Percentiles rank a stretch among this genome's conserved stretches.
These are phyloP conservation scores for Pseudopithomyces chartarum DNA, from an alignment of 2,329 filamentous ascomycete genomes.

Conservation along the genomic window DNA sequence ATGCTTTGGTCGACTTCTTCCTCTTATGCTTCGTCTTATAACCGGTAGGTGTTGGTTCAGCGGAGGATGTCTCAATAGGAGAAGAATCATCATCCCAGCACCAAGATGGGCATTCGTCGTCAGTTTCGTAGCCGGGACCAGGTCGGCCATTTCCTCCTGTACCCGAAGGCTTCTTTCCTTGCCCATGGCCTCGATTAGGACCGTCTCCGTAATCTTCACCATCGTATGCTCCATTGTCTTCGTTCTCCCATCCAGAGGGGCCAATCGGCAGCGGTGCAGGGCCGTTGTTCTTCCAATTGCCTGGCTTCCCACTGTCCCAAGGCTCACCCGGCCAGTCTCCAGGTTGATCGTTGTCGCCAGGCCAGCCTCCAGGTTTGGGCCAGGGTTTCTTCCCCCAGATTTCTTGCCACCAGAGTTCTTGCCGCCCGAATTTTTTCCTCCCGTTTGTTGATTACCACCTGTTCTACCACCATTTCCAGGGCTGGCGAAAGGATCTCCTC, in stretches of 20 bases:
- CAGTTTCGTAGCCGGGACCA: conserved; percentile 1
- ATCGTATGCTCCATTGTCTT: conserved; percentile 17
- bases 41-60: not conserved
- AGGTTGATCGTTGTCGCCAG: not conserved
- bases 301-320: not conserved
- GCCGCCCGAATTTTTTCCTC: too few relatives aligned
- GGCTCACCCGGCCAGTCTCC: not conserved
- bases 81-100: conserved; percentile 11
- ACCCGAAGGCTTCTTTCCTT: not conserved
- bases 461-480: not conserved
- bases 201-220: conserved; percentile 13
- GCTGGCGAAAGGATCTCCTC: not conserved
- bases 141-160: not conserved
- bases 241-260: conserved; percentile 12
- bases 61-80: conserved; percentile 1
- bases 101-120: conserved; percentile 21
- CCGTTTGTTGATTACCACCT: too few relatives aligned
- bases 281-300: not conserved
- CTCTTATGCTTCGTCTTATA: not conserved
- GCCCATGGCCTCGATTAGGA: not conserved
- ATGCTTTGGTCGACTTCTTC: not conserved
- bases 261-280: not conserved
- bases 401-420: not conserved
- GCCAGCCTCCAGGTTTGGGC: not conserved
- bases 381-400: not conserved